Conservation (phyloP, 257 asterid species). For the Handroanthus guayacan region DNA sequence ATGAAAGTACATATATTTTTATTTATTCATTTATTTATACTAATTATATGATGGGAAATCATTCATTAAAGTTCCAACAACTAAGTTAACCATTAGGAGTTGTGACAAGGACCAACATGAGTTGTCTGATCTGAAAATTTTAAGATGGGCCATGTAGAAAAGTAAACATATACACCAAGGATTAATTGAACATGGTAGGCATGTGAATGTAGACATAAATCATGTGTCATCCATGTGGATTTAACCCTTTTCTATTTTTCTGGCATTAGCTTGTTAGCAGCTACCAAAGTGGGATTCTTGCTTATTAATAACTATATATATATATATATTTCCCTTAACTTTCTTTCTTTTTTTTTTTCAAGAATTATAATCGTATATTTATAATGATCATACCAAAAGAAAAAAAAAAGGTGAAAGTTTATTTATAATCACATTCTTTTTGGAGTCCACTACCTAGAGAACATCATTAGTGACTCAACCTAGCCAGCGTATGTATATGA, state of each 20-base stretch:
- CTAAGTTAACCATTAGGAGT: slow-evolving; percentile 40
- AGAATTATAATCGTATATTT: background rate
- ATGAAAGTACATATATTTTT: background rate
- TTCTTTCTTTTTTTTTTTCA: background rate
- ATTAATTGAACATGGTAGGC: slow-evolving; percentile 75
- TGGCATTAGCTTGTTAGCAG: slow-evolving; percentile 45
- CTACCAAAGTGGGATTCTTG: slow-evolving; percentile 42
- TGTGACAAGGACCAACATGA: slow-evolving; percentile 66
- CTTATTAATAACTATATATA: background rate
- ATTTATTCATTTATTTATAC: background rate
- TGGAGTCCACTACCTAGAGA: background rate
- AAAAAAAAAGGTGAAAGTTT: slow-evolving; percentile 32
- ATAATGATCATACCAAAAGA: slow-evolving; percentile 38
- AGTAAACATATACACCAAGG: slow-evolving; percentile 66
- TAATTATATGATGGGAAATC: background rate
- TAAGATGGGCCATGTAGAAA: slow-evolving; percentile 54
- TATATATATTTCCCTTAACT: too few species aligned
- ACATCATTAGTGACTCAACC: background rate
- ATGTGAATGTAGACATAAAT: slow-evolving; percentile 70
- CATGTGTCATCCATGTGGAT: slow-evolving; percentile 84
- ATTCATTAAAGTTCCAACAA: slow-evolving; percentile 41
- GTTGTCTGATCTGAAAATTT: slow-evolving; percentile 53
- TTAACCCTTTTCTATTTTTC: slow-evolving; percentile 36
- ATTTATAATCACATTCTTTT: slow-evolving; percentile 2
- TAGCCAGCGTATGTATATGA: too few species aligned